Conservation (phyloP, 371 early-diverging fungal genomes). For the Blyttiomyces sp. region DNA sequence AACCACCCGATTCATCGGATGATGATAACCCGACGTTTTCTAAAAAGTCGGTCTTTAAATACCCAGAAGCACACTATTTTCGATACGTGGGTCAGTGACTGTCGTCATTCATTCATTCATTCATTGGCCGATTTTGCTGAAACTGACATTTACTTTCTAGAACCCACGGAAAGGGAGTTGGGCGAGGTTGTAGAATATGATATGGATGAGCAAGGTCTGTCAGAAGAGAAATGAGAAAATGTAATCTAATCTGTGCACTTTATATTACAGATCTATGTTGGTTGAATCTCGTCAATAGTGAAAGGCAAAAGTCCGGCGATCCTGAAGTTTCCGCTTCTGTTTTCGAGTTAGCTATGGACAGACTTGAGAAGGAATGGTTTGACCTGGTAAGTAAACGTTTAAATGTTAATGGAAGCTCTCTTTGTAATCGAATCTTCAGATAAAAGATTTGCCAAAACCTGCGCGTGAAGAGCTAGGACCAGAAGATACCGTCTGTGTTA, state of each 20-base stretch:
- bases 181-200: constrained; percentile 87
- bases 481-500: constrained; percentile 87
- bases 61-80: constrained; percentile 26
- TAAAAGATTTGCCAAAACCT: constrained; percentile 56
- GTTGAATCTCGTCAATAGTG: constrained; percentile 67
- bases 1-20: background rate
- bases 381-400: constrained; percentile 52
- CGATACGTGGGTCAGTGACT: constrained; percentile 31
- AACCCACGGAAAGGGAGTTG: constrained; percentile 81
- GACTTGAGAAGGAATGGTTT: constrained; percentile 96
- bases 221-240: background rate
- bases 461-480: constrained; percentile 40
- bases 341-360: constrained; percentile 90
- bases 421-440: constrained; percentile 36
- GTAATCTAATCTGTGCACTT: background rate
- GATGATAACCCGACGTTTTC: constrained; percentile 3
- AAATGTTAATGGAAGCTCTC: background rate
- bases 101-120: background rate
- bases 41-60: constrained; percentile 4
- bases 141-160: constrained; percentile 28
- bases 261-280: constrained; percentile 61
- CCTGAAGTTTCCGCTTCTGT: constrained; percentile 52
- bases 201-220: constrained; percentile 90
- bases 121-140: constrained; percentile 54
- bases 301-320: constrained; percentile 55